Conservation (phyloP, 176 grass and related monocot genomes). For the Lolium multiflorum region DNA sequence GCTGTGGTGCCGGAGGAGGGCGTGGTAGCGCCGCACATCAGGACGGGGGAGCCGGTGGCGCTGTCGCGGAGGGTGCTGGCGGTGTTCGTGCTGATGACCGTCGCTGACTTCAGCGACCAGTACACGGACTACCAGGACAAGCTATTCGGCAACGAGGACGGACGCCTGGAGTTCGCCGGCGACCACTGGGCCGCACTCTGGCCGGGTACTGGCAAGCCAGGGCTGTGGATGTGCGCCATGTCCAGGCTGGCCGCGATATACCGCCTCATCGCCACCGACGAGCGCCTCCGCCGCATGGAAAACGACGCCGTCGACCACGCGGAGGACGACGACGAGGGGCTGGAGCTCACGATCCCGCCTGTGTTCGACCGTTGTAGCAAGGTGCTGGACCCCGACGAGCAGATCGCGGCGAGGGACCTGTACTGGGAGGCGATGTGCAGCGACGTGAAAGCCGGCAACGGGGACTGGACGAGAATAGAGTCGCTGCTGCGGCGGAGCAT, state of each 20-base stretch:
- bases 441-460: background rate
- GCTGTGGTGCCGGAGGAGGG: conserved; percentile 55
- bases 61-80: conserved; percentile 58
- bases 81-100: conserved; percentile 71
- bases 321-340: conserved; percentile 36
- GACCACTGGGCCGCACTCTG: conserved; percentile 67
- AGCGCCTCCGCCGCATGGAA: conserved; percentile 42
- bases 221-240: conserved; percentile 71
- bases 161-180: conserved; percentile 59
- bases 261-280: conserved; percentile 57
- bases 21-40: conserved; percentile 61
- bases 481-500: conserved; percentile 60
- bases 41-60: conserved; percentile 68
- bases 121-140: conserved; percentile 81
- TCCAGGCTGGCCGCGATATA: conserved; percentile 59
- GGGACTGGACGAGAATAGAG: conserved; percentile 19
- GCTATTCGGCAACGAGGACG: conserved; percentile 64
- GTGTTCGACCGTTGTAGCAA: conserved; percentile 72
- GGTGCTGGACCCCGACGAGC: conserved; percentile 59
- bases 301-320: background rate
- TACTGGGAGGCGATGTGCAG: conserved; percentile 76
- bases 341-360: conserved; percentile 59
- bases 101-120: conserved; percentile 86
- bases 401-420: conserved; percentile 59
- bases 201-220: conserved; percentile 49